A percentile compares a stretch with the other conserved stretches of the same genome.
phyloP scores from a whole-genome alignment of 2,329 filamentous ascomycete genomes.

The Fusarium mundagurra region DNA sequence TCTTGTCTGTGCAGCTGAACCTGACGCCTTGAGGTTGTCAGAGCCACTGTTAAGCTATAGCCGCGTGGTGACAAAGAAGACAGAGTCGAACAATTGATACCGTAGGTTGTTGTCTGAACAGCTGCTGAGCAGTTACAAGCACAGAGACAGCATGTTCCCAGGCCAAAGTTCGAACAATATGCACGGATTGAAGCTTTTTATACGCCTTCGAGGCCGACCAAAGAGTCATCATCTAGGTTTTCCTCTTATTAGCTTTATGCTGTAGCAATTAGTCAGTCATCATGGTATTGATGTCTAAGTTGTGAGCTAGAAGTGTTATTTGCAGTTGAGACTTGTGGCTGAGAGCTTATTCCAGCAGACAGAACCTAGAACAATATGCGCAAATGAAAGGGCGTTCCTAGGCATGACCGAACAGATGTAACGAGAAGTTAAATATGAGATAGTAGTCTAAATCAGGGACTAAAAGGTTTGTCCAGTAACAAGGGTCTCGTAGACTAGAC shows the following conservation, averaged over 20 bases:
- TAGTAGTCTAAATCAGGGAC: neutral
- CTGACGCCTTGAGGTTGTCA: neutral
- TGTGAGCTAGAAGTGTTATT: no score
- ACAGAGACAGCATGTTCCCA: neutral
- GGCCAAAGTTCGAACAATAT: neutral
- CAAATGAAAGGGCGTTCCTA: neutral
- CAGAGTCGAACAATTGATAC: neutral
- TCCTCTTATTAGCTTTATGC: no score
- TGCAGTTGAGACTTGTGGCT: no score
- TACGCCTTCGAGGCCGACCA: no score
- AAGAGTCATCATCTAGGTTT: no score
- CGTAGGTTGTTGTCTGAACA: neutral
- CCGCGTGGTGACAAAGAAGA: no score
- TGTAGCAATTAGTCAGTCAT: no score
- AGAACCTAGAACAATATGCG: neutral
- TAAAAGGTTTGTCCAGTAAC: neutral
- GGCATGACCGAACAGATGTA: neutral
- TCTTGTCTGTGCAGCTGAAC: neutral
- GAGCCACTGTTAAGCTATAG: neutral
- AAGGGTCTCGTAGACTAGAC: slow-evolving; percentile 5
- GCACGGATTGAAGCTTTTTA: no score
- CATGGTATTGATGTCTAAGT: no score
- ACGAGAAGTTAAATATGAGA: neutral
- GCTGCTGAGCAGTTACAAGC: neutral
- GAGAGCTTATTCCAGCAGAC: no score